Base-by-base conservation (phyloP, 257 asterid species). In the Petunia secreta region DNA sequence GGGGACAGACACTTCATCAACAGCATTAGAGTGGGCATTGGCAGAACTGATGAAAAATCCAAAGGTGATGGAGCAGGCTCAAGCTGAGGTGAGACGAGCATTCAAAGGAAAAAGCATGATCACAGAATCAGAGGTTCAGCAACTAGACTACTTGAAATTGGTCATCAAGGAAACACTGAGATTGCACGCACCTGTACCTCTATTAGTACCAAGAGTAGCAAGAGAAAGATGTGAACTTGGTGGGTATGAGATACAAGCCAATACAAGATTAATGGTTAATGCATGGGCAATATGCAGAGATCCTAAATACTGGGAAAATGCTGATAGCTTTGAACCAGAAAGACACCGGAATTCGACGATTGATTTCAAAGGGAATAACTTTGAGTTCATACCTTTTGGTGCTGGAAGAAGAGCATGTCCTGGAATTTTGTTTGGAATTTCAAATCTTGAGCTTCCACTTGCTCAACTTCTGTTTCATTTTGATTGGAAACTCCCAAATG, bases 71-170 rank as follows among this genome's bases (percentile, higher is more conserved):
- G 57, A 57, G 73, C 81, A 15, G 60, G 85, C 86, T 25, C 85
- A 81, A 58, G 85, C 25, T 3, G 84, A 86, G 52, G 80, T 81
- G 60, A 78, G 89, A 75, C 8, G 9, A 38, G 83, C 58, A 14
- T 86, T 79, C 41, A 16, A 37, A 1, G 34, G 40, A 14, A 68
- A 48, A n/a, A 9, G 79, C 63, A 58, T 4, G 8, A 82, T 82
- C 1, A 64, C 65, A 34, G 85, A 77, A 65, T 25, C 48, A 40
- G 5, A 52, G 0, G 40, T 77, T n/a, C 69, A 82, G 4, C 44
- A 63, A 41, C 46, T 65, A n/a, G 58, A 77, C 6, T 82, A 82
- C 59, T 11, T 81, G 85, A 82, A 25, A 25, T 25, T 25, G 25
- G 25, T 25, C 25, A 25, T 25, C 25, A 25, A 25, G 25, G 25